These are phyloP conservation scores for Histomonas meleagridis DNA, from an alignment of 208 protist species.

Conservation along the genomic window DNA sequence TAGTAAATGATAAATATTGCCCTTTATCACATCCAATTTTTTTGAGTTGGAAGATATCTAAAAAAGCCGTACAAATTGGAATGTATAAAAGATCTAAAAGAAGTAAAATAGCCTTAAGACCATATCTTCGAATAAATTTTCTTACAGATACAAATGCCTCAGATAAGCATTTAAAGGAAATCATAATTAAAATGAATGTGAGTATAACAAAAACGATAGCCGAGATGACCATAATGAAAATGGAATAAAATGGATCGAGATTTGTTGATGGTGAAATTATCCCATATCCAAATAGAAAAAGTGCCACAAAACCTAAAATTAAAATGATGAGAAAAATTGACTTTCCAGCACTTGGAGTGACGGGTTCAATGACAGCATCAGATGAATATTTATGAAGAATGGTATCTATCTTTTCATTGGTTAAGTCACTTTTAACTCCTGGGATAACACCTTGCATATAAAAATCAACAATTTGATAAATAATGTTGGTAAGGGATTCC, in stretches of 20 bases:
- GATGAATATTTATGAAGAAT: not conserved
- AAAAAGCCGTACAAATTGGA: not conserved
- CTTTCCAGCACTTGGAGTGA: not conserved
- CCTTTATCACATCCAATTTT: not conserved
- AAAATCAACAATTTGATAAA: not conserved
- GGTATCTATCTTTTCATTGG: not conserved
- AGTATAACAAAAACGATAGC: not conserved
- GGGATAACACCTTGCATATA: not conserved
- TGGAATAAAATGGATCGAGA: not conserved
- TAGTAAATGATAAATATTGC: not conserved
- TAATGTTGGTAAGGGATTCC: too few relatives aligned
- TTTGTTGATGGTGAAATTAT: not conserved
- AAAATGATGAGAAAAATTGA: not conserved
- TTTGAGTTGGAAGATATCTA: not conserved
- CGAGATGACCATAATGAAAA: not conserved
- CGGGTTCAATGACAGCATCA: not conserved
- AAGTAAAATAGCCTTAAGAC: not conserved
- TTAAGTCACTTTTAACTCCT: not conserved
- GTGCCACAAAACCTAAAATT: not conserved
- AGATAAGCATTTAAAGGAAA: not conserved
- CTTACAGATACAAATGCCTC: not conserved
- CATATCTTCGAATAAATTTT: not conserved
- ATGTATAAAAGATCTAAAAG: not conserved
- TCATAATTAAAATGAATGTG: not conserved
- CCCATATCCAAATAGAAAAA: not conserved